A percentile compares a stretch with the other conserved stretches of the same genome.
Conservation (phyloP, 305 asterid species). For the Fraxinus sp. region DNA sequence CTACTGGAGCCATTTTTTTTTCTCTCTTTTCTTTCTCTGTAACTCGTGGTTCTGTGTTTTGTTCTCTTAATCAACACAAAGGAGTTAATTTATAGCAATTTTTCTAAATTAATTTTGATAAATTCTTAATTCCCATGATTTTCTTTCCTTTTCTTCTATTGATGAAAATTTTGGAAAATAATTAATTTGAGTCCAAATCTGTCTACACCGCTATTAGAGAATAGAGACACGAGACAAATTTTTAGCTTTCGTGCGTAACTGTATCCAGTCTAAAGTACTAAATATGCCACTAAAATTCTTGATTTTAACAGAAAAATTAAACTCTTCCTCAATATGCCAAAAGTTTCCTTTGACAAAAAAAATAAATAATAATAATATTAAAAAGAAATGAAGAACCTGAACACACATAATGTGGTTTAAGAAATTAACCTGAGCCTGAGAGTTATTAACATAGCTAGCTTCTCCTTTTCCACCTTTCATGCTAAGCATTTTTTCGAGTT, state of each 20-base stretch:
- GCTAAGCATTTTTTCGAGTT: slow-evolving; percentile 59
- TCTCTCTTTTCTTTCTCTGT: background rate
- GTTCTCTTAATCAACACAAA: background rate
- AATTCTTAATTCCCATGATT: background rate
- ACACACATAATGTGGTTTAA: background rate
- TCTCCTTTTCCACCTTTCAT: slow-evolving; percentile 80
- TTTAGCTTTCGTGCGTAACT: background rate
- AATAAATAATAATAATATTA: background rate
- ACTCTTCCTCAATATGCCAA: background rate
- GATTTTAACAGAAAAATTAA: background rate
- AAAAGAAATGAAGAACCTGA: background rate
- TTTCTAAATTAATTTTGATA: background rate
- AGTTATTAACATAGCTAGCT: slow-evolving; percentile 83
- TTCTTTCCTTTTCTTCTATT: background rate
- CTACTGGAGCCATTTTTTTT: slow-evolving; percentile 45
- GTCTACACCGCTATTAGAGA: background rate
- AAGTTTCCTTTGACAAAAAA: background rate
- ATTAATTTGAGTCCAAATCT: background rate
- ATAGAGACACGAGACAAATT: background rate
- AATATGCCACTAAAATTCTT: background rate
- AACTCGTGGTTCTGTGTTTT: background rate
- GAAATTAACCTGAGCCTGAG: slow-evolving; percentile 79
- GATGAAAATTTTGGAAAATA: background rate
- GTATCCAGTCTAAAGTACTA: background rate
- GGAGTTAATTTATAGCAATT: background rate